Percentiles rank a stretch among this genome's conserved stretches.
phyloP scores from a whole-genome alignment of 169 alveolate species.

The Eimeria brunetti region DNA sequence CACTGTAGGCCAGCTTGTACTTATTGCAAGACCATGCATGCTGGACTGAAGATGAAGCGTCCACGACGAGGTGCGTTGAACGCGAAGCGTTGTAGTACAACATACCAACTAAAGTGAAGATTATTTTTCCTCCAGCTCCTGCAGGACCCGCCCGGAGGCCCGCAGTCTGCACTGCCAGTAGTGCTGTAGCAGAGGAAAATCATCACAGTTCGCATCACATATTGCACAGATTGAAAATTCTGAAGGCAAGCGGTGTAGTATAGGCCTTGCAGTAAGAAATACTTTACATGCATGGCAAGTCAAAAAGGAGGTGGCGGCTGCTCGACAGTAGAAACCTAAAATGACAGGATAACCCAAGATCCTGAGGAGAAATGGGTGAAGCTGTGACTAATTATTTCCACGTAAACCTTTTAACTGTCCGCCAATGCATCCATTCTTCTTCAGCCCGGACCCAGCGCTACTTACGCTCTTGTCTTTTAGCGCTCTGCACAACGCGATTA shows the following conservation, averaged over 20 bases:
- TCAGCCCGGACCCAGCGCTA: background rate
- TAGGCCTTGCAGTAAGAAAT: too few species aligned
- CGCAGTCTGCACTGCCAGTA: background rate
- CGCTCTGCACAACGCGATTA: background rate
- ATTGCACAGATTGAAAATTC: background rate
- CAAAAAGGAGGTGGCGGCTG: background rate
- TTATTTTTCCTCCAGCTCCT: background rate
- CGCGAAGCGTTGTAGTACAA: background rate
- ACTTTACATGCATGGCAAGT: background rate
- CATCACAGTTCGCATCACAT: background rate
- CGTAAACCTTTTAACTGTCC: background rate
- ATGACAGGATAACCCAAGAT: background rate
- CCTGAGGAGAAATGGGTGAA: background rate
- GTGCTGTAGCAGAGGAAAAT: background rate
- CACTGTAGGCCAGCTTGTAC: background rate
- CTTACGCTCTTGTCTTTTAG: background rate
- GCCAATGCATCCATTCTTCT: background rate
- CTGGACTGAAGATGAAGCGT: background rate
- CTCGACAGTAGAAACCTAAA: background rate
- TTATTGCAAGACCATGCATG: background rate
- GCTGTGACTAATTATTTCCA: background rate
- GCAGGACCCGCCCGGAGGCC: background rate
- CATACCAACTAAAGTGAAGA: background rate
- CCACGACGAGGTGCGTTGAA: background rate
- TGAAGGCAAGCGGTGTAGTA: background rate